Evolutionary conservation across 495 filamentous ascomycete genomes (phyloP), one percentile per base, ranked within the genome.

Genomic region (Trichoderma gamsii): DNA sequence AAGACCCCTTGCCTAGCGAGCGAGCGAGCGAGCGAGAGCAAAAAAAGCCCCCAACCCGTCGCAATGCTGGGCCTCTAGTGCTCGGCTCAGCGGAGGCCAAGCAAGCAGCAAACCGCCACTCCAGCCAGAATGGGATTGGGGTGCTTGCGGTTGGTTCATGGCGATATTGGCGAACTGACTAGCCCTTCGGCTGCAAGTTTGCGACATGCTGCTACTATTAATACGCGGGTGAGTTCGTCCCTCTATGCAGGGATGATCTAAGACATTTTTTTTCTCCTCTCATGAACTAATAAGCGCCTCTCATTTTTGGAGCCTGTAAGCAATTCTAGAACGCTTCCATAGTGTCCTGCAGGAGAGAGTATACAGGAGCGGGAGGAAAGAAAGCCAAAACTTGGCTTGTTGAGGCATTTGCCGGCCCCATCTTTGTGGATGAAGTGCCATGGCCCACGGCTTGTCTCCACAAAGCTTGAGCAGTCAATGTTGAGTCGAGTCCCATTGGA

Each of bases 311-410:
- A 56, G 51, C 51, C 51, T 3, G 15, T 23, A 12, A 25, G 56
- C 56, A 61, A 32, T 32, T 61, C 56, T 61, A 23, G 56, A 61
- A 61, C 12, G 56, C 56, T 61, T 61, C 56, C 56, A 32, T 25
- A 21, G 7, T 61, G 23, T 27, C 56, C 0, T 25, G n/a, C 8
- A 25, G n/a, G 3, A 52, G 8, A 38, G 5, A 38, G 3, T 38
- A 38, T 38, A 38, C 8, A 38, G 35, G 35, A 38, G 35, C 35
- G 5, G 4, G 8, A 38, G 8, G 8, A 38, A 38, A 38, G 7
- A 38, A 38, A 38, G 29, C 29, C 29, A 29, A 29, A 29, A 29
- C 29, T 29, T 29, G n/a, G n/a, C n/a, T n/a, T n/a, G n/a, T n/a
- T n/a, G 8, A 38, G 35, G 8, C 35, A 38, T 38, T 38, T 38